Percentiles rank a stretch among this genome's conserved stretches.
Conservation (phyloP, 2,329 filamentous ascomycete species). For the Colletotrichum gigasporum region DNA sequence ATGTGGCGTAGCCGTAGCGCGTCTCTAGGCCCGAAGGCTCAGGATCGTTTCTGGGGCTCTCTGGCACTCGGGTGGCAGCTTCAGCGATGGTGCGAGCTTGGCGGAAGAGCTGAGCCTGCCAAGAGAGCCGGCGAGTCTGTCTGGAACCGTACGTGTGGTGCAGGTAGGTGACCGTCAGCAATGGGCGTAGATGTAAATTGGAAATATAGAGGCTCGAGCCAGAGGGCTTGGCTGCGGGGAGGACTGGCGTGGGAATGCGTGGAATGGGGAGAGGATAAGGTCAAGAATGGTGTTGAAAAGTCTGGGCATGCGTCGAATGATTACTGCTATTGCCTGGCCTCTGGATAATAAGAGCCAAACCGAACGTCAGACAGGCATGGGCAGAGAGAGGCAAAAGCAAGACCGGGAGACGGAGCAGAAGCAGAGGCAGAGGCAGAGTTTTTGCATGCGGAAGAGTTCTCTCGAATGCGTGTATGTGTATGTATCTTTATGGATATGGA, state of each 20-base stretch:
- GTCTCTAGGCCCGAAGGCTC: neutral
- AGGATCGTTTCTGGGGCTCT: no score
- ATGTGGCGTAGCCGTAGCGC: constrained; percentile 24
- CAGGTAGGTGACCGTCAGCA: no score
- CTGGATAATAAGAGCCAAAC: no score
- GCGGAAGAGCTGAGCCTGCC: constrained; percentile 3
- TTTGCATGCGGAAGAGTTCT: constrained; percentile 7
- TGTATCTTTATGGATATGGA: no score
- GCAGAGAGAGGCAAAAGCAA: neutral
- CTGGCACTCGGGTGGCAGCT: constrained; percentile 14
- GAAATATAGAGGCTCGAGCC: no score
- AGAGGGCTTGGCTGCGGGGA: constrained; percentile 18
- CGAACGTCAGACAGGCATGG: no score
- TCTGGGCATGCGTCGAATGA: constrained; percentile 23
- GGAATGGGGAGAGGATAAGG: constrained; percentile 16
- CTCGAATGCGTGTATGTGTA: no score
- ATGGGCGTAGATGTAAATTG: no score
- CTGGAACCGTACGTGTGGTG: neutral
- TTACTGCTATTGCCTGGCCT: neutral
- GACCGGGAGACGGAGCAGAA: neutral
- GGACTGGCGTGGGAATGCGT: neutral
- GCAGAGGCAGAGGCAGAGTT: neutral
- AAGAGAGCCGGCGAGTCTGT: no score
- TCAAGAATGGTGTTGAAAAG: constrained; percentile 17
- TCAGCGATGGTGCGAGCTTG: neutral